phyloP scores from a whole-genome alignment of 2,329 filamentous ascomycete genomes.

The Macroventuria anomochaeta region DNA sequence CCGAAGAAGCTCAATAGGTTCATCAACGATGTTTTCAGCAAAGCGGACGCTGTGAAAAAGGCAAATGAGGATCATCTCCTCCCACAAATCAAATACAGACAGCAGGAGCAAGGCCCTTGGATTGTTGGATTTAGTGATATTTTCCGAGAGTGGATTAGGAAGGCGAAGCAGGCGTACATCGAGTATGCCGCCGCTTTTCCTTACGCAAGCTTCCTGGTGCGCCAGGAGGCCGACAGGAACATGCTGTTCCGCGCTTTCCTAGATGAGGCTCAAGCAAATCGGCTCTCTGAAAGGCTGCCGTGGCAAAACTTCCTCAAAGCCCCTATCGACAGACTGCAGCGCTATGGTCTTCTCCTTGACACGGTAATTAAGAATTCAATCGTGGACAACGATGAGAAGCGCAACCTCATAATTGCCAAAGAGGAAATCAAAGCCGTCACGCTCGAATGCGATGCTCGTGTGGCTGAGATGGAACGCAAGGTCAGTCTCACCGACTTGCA shows the following conservation, averaged over 20 bases:
- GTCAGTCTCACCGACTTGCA: slow-evolving; percentile 86
- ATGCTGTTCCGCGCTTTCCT: slow-evolving; percentile 86
- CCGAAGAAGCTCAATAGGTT: slow-evolving; percentile 81
- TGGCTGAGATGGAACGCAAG: slow-evolving; percentile 90
- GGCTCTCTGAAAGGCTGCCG: slow-evolving; percentile 79
- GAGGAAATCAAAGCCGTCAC: slow-evolving; percentile 91
- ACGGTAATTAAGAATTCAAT: slow-evolving; percentile 85
- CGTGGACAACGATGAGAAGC: slow-evolving; percentile 86
- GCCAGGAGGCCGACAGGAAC: slow-evolving; percentile 84
- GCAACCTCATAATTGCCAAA: slow-evolving; percentile 81
- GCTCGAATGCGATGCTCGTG: slow-evolving; percentile 87
- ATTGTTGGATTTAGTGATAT: slow-evolving; percentile 94
- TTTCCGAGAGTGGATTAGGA: slow-evolving; percentile 97
- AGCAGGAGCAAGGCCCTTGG: slow-evolving; percentile 96
- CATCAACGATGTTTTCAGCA: slow-evolving; percentile 85
- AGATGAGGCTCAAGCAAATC: slow-evolving; percentile 78
- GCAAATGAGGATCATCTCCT: slow-evolving; percentile 93
- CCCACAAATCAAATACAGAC: slow-evolving; percentile 93
- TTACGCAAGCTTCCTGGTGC: slow-evolving; percentile 79
- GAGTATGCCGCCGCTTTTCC: slow-evolving; percentile 92
- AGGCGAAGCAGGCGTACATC: slow-evolving; percentile 85
- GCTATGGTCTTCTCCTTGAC: slow-evolving; percentile 82
- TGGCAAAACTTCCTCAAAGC: slow-evolving; percentile 96
- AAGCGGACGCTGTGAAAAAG: slow-evolving; percentile 83
- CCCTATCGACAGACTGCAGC: slow-evolving; percentile 89